Evolutionary conservation across 139 green algal genomes (phyloP).

Genomic region (Pycnococcus provasolii): DNA sequence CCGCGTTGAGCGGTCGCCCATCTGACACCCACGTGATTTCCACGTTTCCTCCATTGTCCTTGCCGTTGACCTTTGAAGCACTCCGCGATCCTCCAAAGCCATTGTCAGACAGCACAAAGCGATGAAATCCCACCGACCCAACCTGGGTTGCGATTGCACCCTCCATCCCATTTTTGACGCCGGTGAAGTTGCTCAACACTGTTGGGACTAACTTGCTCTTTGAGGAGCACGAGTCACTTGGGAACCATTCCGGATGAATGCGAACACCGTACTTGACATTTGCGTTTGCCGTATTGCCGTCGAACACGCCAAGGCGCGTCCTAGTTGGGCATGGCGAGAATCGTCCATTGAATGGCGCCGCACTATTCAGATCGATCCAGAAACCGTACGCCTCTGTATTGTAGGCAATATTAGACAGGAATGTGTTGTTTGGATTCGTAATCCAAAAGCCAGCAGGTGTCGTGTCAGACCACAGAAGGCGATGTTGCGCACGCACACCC

Average conservation of each 20-base stretch:
- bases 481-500: background rate
- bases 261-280: background rate
- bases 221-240: background rate
- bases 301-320: background rate
- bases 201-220: background rate
- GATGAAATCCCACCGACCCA: too few species aligned
- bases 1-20: too few species aligned
- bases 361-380: background rate
- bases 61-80: too few species aligned
- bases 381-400: background rate
- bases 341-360: background rate
- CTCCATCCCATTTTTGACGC: background rate
- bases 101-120: too few species aligned
- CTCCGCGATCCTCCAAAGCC: too few species aligned
- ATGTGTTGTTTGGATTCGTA: background rate
- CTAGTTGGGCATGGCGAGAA: background rate
- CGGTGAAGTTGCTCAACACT: background rate
- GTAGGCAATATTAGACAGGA: too few species aligned
- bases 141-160: slow-evolving; percentile 1
- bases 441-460: background rate
- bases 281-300: background rate
- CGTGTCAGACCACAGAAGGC: background rate
- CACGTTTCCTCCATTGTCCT: too few species aligned
- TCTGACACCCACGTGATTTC: too few species aligned
- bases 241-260: background rate